Base-by-base conservation (phyloP, 345 rosid species). In the Combretum micranthum region DNA sequence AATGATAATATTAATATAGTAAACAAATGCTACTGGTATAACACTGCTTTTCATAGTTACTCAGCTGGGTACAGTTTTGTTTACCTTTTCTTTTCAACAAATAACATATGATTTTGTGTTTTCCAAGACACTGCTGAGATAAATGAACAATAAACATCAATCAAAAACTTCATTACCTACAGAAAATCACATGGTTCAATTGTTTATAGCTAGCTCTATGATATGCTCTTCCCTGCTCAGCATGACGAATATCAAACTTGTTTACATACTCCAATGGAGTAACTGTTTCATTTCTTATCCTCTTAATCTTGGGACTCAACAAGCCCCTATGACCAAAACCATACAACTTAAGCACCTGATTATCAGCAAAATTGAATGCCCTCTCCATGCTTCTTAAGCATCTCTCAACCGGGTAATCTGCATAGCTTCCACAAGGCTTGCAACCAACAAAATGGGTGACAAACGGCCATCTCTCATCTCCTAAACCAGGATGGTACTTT, bases 401-500 rank as follows among this genome's bases (percentile, higher is more conserved):
- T 57, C 69, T 72, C 66, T 88, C 97, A 13, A 86, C 96, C 1
- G 97, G 84, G 59, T 92, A 92, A 80, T 92, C 98, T 12, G 90
- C 98, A 52, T 88, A 92, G 65, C 97, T 88, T 53, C 96, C 98
- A 64, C 98, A 88, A 56, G 97, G 95, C 74, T 92, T 88, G 66
- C 98, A 92, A 6, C 96, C 97, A 8, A 92, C 97, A 15, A 88
- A 92, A 58, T 92, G 93, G 26, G 98, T 92, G 48, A 92, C 87
- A 58, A 92, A 88, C 0, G 98, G 98, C 95, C 98, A 88, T 73
- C 98, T 86, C 64, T 88, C 96, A 32, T 92, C 97, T 15, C 98
- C 98, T 66, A 86, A 67, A 0, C 98, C 97, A 0, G 97, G 93
- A 72, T 88, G 95, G 44, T 92, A 84, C 85, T 92, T 92, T 62